phyloP scores from a whole-genome alignment of 805 yeast species.

The Kodamaea sagamina region DNA sequence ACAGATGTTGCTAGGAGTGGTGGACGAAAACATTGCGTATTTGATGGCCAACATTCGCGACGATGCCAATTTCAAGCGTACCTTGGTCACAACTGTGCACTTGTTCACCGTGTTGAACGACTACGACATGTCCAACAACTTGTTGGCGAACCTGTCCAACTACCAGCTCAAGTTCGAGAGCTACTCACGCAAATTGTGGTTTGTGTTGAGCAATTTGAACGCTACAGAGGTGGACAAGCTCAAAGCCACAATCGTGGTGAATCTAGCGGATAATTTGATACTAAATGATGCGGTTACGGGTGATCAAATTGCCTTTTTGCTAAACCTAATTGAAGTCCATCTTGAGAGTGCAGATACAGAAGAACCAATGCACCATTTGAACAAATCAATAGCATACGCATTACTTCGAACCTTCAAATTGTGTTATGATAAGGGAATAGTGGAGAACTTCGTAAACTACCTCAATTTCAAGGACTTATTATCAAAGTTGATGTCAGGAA shows the following conservation, averaged over 20 bases:
- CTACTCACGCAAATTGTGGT: slow-evolving; percentile 34
- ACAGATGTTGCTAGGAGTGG: slow-evolving; percentile 18
- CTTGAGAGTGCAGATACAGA: background rate
- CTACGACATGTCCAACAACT: slow-evolving; percentile 33
- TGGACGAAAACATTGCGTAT: slow-evolving; percentile 18
- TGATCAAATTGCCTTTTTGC: slow-evolving; percentile 25
- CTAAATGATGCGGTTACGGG: slow-evolving; percentile 28
- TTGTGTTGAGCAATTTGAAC: slow-evolving; percentile 20
- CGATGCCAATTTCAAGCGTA: slow-evolving; percentile 6
- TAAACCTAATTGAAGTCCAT: slow-evolving; percentile 3
- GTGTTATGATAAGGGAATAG: slow-evolving; percentile 23
- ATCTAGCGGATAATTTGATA: slow-evolving; percentile 30
- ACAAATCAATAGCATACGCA: slow-evolving; percentile 22
- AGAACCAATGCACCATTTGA: background rate
- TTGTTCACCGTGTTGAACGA: slow-evolving; percentile 40
- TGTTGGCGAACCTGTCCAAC: slow-evolving; percentile 24
- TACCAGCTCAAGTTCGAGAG: slow-evolving; percentile 33
- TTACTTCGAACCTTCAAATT: slow-evolving; percentile 28
- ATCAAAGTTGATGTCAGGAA: slow-evolving; percentile 4
- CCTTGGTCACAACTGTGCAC: slow-evolving; percentile 25
- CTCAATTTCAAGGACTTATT: slow-evolving; percentile 19
- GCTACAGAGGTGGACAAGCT: slow-evolving; percentile 15
- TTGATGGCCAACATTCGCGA: slow-evolving; percentile 5
- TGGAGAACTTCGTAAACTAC: slow-evolving; percentile 21
- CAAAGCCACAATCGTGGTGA: slow-evolving; percentile 34